phyloP scores from a whole-genome alignment of 257 asterid genomes.

The Primulina huaijiensis region DNA sequence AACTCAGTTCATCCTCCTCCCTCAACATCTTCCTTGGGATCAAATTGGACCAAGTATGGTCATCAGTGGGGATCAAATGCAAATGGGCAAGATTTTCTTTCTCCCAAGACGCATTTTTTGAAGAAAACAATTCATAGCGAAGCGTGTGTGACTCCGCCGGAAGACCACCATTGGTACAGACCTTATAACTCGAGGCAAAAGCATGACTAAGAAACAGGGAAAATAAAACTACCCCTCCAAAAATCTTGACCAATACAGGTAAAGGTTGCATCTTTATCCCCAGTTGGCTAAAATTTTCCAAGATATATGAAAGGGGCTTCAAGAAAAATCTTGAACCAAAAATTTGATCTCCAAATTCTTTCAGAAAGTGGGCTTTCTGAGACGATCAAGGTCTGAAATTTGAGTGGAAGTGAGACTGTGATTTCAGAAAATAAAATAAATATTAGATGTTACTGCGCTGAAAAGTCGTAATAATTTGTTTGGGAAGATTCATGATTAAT shows the following conservation, averaged over 20 bases:
- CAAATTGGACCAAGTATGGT: conserved; percentile 55
- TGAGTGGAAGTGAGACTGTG: not conserved
- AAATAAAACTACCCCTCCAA: conserved; percentile 30
- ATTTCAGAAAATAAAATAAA: too few species aligned
- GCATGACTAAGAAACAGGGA: conserved; percentile 37
- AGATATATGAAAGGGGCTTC: not conserved
- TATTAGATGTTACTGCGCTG: too few species aligned
- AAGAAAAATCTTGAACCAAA: not conserved
- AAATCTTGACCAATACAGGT: conserved; percentile 25
- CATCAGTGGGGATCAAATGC: conserved; percentile 72
- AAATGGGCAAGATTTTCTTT: conserved; percentile 49
- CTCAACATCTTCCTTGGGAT: conserved; percentile 68
- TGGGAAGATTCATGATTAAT: too few species aligned
- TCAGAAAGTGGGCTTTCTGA: not conserved
- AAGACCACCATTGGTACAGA: conserved; percentile 63
- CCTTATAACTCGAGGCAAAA: conserved; percentile 45
- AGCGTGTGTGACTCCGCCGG: conserved; percentile 53
- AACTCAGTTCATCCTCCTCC: conserved; percentile 54
- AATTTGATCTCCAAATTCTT: conserved; percentile 2
- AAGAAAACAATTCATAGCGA: conserved; percentile 45
- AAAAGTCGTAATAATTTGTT: too few species aligned
- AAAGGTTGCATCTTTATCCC: conserved; percentile 29
- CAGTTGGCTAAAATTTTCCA: not conserved
- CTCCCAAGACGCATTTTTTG: conserved; percentile 53
- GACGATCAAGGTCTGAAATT: not conserved